Evolutionary conservation across 2,329 filamentous ascomycete species (phyloP).

Genomic region (Celoporthe dispersa): DNA sequence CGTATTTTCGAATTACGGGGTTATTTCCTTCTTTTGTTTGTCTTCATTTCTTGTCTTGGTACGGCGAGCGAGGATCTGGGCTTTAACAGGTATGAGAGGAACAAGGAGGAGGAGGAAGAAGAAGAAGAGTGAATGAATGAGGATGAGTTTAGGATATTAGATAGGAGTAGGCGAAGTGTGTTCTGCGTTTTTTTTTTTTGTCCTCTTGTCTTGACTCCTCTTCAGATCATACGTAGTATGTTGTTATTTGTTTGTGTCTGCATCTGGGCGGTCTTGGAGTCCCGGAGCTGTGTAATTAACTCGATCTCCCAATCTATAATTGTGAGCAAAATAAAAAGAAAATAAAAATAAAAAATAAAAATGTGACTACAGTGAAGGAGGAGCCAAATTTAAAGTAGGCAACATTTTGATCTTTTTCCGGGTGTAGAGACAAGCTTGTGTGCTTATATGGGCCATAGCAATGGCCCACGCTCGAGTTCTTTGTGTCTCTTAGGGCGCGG

Average conservation of each 20-base stretch:
- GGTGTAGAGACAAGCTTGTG: background rate
- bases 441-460: background rate
- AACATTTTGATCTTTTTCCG: background rate
- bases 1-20: background rate
- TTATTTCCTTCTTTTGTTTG: background rate
- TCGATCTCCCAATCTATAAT: background rate
- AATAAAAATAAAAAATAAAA: background rate
- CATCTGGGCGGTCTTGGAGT: background rate
- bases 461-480: background rate
- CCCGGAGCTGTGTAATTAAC: background rate
- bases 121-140: too few relatives aligned
- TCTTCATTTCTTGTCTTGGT: background rate
- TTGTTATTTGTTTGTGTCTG: background rate
- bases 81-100: background rate
- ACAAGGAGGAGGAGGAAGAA: too few relatives aligned
- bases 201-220: background rate
- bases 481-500: constrained; percentile 2
- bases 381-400: background rate
- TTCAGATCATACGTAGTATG: background rate
- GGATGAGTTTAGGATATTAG: background rate
- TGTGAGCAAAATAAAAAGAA: background rate
- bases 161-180: background rate
- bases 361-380: background rate
- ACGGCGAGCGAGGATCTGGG: background rate
- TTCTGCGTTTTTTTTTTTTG: background rate